Base-by-base conservation (phyloP, 2,329 filamentous ascomycete species). In the Acephala macrosclerotiorum region DNA sequence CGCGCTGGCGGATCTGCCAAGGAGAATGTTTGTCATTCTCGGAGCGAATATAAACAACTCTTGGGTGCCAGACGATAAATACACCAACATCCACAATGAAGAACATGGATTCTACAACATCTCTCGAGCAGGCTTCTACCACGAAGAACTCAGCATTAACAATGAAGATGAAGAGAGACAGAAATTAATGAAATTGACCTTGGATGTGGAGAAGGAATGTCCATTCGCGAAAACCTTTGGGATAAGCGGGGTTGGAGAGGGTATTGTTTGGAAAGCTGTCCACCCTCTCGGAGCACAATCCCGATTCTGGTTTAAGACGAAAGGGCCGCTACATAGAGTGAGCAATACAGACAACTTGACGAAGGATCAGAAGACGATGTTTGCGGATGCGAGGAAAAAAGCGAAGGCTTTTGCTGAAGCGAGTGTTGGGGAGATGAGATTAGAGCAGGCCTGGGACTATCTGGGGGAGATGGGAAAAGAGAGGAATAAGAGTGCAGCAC, bases 181-280 rank as follows among this genome's bases (percentile, higher is more conserved):
- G 9, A 61, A 40, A n/a, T 61, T 72, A 40, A 59, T 65, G 49
- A 58, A 53, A 2, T 42, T 65, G 1, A 70, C 70, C 0, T 3
- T 70, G 49, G 62, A 65, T 2, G 72, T 74, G 0, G 72, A 71
- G 58, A 65, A 58, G 22, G 64, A 71, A 61, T 73, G 72, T 45
- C 70, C 72, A 5, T 74, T 74, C 26, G 65, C 68, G 8, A 70
- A 70, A 53, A 55, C 58, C 5, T 71, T 72, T 26, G 69, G 67
- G 0, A 51, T 71, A 6, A 65, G 38, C 8, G 71, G 72, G 1
- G 40, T 65, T 2, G 71, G 72, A 3, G 71, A 73, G 35, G 72
- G 71, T 1, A 71, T 74, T n/a, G 72, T 74, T 1, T 74, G 71
- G 69, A 73, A 73, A 61, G 65, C 65, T 2, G 47, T 49, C 6